Conservation (phyloP, 1,284 basidiomycete genomes). For the Marasmius tenuissimus region DNA sequence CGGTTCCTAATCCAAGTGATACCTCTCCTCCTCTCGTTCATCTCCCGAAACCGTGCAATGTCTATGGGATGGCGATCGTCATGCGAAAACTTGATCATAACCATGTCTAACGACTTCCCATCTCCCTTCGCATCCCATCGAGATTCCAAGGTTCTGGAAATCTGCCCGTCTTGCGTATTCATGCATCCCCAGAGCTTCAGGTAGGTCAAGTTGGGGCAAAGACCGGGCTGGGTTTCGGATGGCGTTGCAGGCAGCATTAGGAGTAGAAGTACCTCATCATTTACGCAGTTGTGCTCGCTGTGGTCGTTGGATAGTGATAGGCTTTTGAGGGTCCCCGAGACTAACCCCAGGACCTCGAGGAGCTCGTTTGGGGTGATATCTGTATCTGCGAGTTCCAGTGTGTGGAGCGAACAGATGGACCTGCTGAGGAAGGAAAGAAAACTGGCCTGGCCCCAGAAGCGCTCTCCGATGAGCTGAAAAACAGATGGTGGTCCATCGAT, state of each 20-base stretch:
- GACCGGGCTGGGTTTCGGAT: constrained; percentile 4
- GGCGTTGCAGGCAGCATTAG: constrained; percentile 12
- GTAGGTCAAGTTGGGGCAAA: constrained; percentile 25
- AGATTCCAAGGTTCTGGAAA: constrained; percentile 30
- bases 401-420: constrained; percentile 22
- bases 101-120: constrained; percentile 10
- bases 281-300: constrained; percentile 18
- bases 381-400: constrained; percentile 21
- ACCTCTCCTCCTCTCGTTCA: constrained; percentile 1
- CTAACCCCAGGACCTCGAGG: constrained; percentile 18
- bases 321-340: constrained; percentile 21
- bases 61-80: neutral
- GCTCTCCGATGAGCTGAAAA: constrained; percentile 9
- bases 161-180: constrained; percentile 22
- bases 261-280: constrained; percentile 22
- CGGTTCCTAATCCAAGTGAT: constrained; percentile 1
- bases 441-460: constrained; percentile 21
- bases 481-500: constrained; percentile 8
- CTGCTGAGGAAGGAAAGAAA: constrained; percentile 22
- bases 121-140: constrained; percentile 19
- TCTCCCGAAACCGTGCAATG: neutral
- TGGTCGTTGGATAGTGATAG: constrained; percentile 23
- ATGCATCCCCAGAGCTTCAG: constrained; percentile 28
- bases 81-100: constrained; percentile 5
- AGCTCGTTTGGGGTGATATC: constrained; percentile 24